Percentiles rank a stretch among this genome's conserved stretches.
phyloP scores from a whole-genome alignment of 768 basidiomycete species.

The Lactarius deliciosus region DNA sequence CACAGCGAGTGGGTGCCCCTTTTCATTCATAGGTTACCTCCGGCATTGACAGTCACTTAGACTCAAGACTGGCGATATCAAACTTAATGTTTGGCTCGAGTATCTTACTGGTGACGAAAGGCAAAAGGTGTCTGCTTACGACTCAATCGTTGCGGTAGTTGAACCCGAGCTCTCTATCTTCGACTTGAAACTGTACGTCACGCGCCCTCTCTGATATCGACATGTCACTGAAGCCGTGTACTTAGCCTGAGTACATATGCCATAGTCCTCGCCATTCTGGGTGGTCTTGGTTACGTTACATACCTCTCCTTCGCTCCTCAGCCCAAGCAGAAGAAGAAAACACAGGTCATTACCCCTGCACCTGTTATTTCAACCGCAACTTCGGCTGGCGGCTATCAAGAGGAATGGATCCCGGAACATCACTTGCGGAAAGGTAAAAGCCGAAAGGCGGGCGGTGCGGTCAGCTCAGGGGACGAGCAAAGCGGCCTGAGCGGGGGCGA shows the following conservation, averaged over 20 bases:
- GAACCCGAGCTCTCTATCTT: conserved; percentile 77
- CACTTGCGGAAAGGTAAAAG: conserved; percentile 70
- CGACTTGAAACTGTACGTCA: conserved; percentile 74
- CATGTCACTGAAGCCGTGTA: conserved; percentile 6
- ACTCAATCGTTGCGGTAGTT: conserved; percentile 74
- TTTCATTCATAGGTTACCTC: conserved; percentile 4
- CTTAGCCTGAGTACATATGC: conserved; percentile 65
- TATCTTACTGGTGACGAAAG: conserved; percentile 55
- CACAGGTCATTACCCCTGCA: conserved; percentile 45
- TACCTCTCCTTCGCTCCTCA: conserved; percentile 68
- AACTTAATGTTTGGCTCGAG: conserved; percentile 75
- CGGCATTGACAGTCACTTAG: conserved; percentile 5
- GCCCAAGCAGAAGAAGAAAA: conserved; percentile 46
- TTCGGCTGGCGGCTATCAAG: conserved; percentile 70
- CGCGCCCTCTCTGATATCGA: conserved; percentile 10
- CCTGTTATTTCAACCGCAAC: conserved; percentile 57
- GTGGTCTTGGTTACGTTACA: conserved; percentile 60
- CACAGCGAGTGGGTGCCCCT: conserved; percentile 72
- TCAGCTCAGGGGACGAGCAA: conserved; percentile 60
- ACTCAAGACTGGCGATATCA: conserved; percentile 37
- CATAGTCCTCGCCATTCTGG: conserved; percentile 62
- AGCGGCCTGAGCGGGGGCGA: conserved; percentile 56
- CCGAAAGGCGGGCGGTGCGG: conserved; percentile 44
- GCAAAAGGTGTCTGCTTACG: conserved; percentile 67
- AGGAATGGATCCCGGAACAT: conserved; percentile 93